These are phyloP conservation scores for Vicia sativa DNA, from an alignment of 306 rosid genomes.

Conservation along the genomic window DNA sequence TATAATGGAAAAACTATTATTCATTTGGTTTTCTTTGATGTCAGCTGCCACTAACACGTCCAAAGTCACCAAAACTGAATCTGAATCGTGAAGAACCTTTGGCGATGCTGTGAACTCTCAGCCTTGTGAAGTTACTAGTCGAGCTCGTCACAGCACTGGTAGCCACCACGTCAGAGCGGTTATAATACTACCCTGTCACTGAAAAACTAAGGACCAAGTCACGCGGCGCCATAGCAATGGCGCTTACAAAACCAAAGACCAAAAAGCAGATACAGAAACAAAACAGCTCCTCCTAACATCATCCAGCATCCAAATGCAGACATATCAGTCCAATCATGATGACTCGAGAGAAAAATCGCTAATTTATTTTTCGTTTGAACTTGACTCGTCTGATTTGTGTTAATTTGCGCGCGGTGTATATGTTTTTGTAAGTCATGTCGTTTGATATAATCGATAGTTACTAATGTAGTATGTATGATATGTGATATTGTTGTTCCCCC, in stretches of 20 bases:
- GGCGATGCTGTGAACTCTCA: slow-evolving; percentile 55
- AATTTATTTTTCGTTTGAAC: slow-evolving; percentile 52
- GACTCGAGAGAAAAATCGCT: slow-evolving; percentile 44
- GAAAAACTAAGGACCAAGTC: slow-evolving; percentile 46
- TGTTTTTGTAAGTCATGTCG: slow-evolving; percentile 66
- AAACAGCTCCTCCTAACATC: slow-evolving; percentile 49
- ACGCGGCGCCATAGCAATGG: slow-evolving; percentile 50
- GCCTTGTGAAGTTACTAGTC: slow-evolving; percentile 51
- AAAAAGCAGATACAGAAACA: slow-evolving; percentile 54
- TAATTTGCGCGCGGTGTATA: slow-evolving; percentile 68
- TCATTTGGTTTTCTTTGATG: slow-evolving; percentile 30
- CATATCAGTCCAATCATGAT: slow-evolving; percentile 65
- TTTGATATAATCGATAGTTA: slow-evolving; percentile 50
- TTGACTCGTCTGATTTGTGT: slow-evolving; percentile 56
- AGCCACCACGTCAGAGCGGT: slow-evolving; percentile 42
- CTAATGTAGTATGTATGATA: slow-evolving; percentile 44
- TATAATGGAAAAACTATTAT: background rate
- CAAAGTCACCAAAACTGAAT: slow-evolving; percentile 79
- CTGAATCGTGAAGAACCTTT: slow-evolving; percentile 78
- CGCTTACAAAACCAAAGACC: slow-evolving; percentile 49
- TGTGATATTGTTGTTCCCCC: slow-evolving; percentile 25
- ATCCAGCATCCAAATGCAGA: slow-evolving; percentile 56
- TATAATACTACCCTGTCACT: slow-evolving; percentile 37
- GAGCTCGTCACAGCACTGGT: slow-evolving; percentile 72
- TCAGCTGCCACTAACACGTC: slow-evolving; percentile 91